Evolutionary conservation across 192 early-diverging fungal genomes (phyloP).

Genomic region (Geranomyces variabilis): DNA sequence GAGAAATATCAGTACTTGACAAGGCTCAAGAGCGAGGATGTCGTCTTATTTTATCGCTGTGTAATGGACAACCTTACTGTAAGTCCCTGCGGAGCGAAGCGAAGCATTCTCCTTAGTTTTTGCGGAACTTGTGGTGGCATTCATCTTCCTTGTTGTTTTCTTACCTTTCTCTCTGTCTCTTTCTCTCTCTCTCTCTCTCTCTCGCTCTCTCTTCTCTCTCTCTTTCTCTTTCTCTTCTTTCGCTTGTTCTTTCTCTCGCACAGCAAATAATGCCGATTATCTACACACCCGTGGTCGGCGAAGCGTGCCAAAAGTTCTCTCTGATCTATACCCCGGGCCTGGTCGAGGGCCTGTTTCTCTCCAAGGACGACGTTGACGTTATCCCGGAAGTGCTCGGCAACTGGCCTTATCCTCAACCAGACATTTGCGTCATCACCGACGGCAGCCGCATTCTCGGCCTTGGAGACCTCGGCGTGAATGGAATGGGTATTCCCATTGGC

Average conservation of each 20-base stretch:
- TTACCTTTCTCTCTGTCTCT: too few species aligned
- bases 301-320: slow-evolving; percentile 87
- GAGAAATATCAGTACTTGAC: slow-evolving; percentile 89
- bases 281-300: slow-evolving; percentile 53
- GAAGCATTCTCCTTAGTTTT: not conserved
- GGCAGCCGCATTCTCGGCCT: slow-evolving; percentile 92
- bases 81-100: slow-evolving; percentile 10
- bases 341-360: slow-evolving; percentile 87
- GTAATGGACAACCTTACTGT: slow-evolving; percentile 65
- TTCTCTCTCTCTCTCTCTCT: too few species aligned
- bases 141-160: too few species aligned
- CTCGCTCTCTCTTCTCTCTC: slow-evolving; percentile 65
- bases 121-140: too few species aligned
- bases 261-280: slow-evolving; percentile 48
- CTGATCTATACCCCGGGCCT: slow-evolving; percentile 68
- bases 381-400: slow-evolving; percentile 77
- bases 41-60: slow-evolving; percentile 82
- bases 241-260: too few species aligned
- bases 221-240: slow-evolving; percentile 33
- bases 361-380: slow-evolving; percentile 73
- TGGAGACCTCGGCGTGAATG: slow-evolving; percentile 82
- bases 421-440: slow-evolving; percentile 95
- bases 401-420: slow-evolving; percentile 71
- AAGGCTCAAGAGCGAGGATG: slow-evolving; percentile 78
- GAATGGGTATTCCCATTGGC: slow-evolving; percentile 94